These are phyloP conservation scores for Margaritispora aquatica DNA, from an alignment of 495 filamentous ascomycete genomes.

Conservation along the genomic window DNA sequence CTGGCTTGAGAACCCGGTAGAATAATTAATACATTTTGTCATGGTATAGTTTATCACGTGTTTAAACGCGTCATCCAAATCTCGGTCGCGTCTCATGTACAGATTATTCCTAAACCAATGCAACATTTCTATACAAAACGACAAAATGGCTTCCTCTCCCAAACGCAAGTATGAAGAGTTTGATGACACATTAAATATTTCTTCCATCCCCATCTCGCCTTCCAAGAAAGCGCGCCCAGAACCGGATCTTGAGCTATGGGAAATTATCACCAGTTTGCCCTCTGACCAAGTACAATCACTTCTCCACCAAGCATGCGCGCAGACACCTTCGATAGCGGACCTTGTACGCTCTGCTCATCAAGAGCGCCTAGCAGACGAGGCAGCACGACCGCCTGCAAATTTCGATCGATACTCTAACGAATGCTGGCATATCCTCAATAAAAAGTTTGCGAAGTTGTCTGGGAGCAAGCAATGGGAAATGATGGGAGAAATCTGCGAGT, in stretches of 20 bases:
- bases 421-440: slow-evolving; percentile 13
- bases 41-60: not conserved
- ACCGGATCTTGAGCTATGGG: not conserved
- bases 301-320: not conserved
- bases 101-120: not conserved
- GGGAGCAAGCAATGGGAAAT: slow-evolving; percentile 2
- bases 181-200: not conserved
- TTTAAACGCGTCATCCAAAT: not conserved
- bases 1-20: too few relatives aligned
- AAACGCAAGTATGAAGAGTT: not conserved
- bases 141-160: not conserved
- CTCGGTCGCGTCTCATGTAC: not conserved
- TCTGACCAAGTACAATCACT: not conserved
- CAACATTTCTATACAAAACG: not conserved
- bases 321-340: not conserved
- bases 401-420: slow-evolving; percentile 9
- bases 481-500: slow-evolving; percentile 2
- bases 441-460: not conserved
- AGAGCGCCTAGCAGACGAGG: slow-evolving; percentile 1
- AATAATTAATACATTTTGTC: too few relatives aligned
- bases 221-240: not conserved
- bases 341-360: not conserved
- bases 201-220: not conserved
- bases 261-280: not conserved
- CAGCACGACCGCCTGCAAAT: not conserved